These are phyloP conservation scores for Trichoderma cornu-damae DNA, from an alignment of 2,329 filamentous ascomycete species.

Conservation along the genomic window DNA sequence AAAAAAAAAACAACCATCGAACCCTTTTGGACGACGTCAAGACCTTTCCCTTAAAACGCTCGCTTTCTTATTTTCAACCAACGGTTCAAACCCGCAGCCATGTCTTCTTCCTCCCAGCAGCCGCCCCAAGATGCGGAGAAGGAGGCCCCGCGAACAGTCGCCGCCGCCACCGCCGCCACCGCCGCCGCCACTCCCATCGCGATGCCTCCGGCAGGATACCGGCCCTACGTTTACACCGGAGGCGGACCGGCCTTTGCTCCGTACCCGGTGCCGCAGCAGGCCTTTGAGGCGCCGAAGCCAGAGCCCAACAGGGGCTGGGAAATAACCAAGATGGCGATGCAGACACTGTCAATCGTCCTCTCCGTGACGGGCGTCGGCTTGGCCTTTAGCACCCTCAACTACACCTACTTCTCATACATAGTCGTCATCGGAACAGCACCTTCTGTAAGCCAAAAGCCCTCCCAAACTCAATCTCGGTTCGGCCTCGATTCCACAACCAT, in stretches of 20 bases:
- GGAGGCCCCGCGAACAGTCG: not conserved
- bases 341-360: not conserved
- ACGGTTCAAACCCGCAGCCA: not conserved
- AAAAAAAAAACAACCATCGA: too few species aligned
- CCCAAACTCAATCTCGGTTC: not conserved
- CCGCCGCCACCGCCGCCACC: not conserved
- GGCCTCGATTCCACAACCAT: not conserved
- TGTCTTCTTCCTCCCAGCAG: not conserved
- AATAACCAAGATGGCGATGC: not conserved
- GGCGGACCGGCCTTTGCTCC: not conserved
- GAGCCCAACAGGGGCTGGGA: not conserved
- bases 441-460: not conserved
- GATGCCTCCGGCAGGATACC: not conserved
- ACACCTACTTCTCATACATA: not conserved
- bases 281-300: not conserved
- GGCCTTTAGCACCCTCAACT: not conserved
- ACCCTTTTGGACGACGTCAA: too few species aligned
- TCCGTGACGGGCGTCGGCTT: not conserved
- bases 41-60: too few species aligned
- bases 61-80: not conserved
- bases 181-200: not conserved
- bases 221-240: not conserved
- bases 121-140: not conserved
- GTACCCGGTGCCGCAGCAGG: not conserved
- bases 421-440: constrained; percentile 1